These are phyloP conservation scores for Fusarium sp. DNA, from an alignment of 2,329 filamentous ascomycete species.

Conservation along the genomic window DNA sequence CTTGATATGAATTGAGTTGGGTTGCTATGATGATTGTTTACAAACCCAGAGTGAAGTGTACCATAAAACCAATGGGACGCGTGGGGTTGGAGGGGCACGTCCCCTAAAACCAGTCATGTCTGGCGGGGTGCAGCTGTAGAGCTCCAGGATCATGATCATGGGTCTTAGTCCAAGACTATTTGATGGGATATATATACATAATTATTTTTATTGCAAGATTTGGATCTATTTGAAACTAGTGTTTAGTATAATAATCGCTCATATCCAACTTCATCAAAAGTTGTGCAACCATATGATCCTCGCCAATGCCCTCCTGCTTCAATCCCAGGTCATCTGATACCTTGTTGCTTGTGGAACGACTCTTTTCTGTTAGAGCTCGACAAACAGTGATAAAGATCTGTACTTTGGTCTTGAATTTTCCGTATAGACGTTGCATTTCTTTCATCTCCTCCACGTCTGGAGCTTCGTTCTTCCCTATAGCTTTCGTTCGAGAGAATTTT, in stretches of 20 bases:
- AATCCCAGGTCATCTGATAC: slow-evolving; percentile 48
- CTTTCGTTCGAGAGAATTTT: slow-evolving; percentile 57
- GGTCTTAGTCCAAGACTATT: background rate
- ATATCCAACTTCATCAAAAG: slow-evolving; percentile 78
- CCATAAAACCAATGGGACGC: slow-evolving; percentile 18
- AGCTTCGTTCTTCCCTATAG: slow-evolving; percentile 44
- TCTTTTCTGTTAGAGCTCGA: slow-evolving; percentile 73
- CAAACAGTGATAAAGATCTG: slow-evolving; percentile 80
- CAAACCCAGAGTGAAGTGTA: background rate
- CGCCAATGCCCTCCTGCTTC: slow-evolving; percentile 52
- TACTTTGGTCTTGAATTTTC: slow-evolving; percentile 75
- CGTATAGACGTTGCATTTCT: slow-evolving; percentile 64
- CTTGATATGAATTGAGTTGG: background rate
- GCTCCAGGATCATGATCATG: background rate
- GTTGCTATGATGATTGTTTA: slow-evolving; percentile 23
- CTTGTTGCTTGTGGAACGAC: slow-evolving; percentile 50
- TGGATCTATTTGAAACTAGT: slow-evolving; percentile 13
- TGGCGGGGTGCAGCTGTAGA: background rate
- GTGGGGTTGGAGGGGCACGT: slow-evolving; percentile 25
- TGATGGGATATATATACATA: background rate
- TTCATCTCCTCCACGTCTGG: slow-evolving; percentile 16
- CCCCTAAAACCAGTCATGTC: background rate
- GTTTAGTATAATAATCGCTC: slow-evolving; percentile 69
- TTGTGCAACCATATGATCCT: slow-evolving; percentile 73
- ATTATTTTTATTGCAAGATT: background rate